These are phyloP conservation scores for Streptanthus diversifolius DNA, from an alignment of 345 rosid genomes.

Conservation along the genomic window DNA sequence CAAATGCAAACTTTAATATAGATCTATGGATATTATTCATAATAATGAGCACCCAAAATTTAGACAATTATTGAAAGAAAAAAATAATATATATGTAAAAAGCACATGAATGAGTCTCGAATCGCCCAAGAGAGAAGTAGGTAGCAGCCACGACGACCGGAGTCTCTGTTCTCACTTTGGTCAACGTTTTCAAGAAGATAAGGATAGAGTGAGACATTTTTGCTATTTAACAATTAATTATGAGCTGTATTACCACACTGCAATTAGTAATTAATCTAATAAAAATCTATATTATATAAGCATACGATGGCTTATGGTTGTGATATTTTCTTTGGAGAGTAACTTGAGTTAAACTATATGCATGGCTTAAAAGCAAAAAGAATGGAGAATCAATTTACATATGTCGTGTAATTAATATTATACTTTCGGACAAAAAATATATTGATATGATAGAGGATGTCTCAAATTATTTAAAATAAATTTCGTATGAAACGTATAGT, in stretches of 20 bases:
- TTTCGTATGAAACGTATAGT: neutral
- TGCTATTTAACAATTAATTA: neutral
- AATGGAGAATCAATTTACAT: neutral
- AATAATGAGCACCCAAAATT: neutral
- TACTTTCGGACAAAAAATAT: no score
- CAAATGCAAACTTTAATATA: neutral
- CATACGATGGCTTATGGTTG: conserved; percentile 2
- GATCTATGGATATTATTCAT: neutral
- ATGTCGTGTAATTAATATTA: neutral
- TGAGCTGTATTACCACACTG: neutral
- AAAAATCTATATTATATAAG: neutral
- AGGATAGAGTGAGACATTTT: neutral
- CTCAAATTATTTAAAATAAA: neutral
- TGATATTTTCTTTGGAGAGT: neutral
- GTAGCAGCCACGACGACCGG: conserved; percentile 27
- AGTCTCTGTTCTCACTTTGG: conserved; percentile 18
- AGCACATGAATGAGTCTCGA: conserved; percentile 10
- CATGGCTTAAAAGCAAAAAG: neutral
- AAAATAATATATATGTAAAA: neutral
- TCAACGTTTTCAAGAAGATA: conserved; percentile 14
- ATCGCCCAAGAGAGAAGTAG: conserved; percentile 12
- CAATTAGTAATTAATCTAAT: neutral
- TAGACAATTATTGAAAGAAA: neutral
- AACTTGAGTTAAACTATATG: neutral
- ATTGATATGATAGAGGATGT: neutral